Evolutionary conservation across 768 basidiomycete species (phyloP).

Genomic region (Leccinum olivaceopallidum): DNA sequence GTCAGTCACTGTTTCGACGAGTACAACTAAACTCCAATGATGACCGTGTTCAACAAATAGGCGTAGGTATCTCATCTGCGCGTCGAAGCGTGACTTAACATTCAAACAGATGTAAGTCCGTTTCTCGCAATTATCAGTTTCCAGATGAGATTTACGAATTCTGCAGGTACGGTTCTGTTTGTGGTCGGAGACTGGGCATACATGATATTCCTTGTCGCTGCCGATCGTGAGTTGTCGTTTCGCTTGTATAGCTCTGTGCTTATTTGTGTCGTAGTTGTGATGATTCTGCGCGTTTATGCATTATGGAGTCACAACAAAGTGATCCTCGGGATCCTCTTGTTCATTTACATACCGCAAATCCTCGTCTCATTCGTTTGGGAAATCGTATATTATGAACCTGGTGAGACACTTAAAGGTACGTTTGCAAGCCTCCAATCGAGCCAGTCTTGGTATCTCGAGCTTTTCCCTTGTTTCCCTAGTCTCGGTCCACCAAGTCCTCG

Average conservation of each 20-base stretch:
- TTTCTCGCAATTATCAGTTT: not conserved
- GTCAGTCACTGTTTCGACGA: not conserved
- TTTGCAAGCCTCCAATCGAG: not conserved
- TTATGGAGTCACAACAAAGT: not conserved
- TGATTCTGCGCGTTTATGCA: constrained; percentile 1
- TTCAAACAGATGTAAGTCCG: not conserved
- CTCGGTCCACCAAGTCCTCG: not conserved
- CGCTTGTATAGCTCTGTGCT: not conserved
- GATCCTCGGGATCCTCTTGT: not conserved
- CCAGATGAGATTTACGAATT: not conserved
- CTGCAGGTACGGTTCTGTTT: not conserved
- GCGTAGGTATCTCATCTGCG: not conserved
- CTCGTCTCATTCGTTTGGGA: not conserved
- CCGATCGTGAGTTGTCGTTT: not conserved
- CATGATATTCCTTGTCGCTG: not conserved
- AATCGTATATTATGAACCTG: not conserved
- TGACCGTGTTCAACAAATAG: not conserved
- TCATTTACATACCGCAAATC: not conserved
- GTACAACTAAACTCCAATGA: not conserved
- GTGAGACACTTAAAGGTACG: not conserved
- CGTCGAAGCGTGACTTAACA: not conserved
- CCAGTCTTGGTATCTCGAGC: not conserved
- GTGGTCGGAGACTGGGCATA: not conserved
- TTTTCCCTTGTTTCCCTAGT: not conserved
- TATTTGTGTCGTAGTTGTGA: not conserved